A percentile compares a stretch with the other conserved stretches of the same genome.
phyloP scores from a whole-genome alignment of 2,329 filamentous ascomycete genomes.

The Dryadomyces sulphureus region DNA sequence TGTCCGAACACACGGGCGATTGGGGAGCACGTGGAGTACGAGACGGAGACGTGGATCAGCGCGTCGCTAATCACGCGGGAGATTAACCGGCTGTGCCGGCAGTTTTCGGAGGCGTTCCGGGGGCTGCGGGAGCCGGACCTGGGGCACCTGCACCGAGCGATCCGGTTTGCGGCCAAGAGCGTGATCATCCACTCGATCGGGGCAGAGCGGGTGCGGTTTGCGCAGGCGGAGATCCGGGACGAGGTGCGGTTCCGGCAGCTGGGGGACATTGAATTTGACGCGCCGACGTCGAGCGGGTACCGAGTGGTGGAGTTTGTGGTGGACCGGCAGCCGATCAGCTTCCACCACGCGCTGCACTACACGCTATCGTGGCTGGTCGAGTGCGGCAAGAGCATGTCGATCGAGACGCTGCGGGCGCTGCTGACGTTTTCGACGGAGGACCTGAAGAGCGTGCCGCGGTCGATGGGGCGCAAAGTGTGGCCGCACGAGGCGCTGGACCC shows the following conservation, averaged over 20 bases:
- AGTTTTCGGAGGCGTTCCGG: slow-evolving; percentile 77
- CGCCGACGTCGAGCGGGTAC: slow-evolving; percentile 34
- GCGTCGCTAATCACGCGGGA: slow-evolving; percentile 88
- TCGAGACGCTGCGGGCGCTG: slow-evolving; percentile 50
- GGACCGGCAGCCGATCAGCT: slow-evolving; percentile 82
- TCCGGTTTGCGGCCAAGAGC: slow-evolving; percentile 60
- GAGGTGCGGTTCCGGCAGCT: slow-evolving; percentile 71
- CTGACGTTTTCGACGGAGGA: slow-evolving; percentile 60
- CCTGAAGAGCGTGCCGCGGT: slow-evolving; percentile 47
- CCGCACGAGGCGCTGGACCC: slow-evolving; percentile 41
- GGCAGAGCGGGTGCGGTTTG: slow-evolving; percentile 73
- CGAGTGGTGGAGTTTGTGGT: slow-evolving; percentile 76
- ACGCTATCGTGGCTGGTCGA: slow-evolving; percentile 93
- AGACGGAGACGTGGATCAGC: slow-evolving; percentile 96
- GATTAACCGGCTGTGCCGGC: slow-evolving; percentile 81
- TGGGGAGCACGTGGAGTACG: slow-evolving; percentile 94
- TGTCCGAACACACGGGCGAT: slow-evolving; percentile 86
- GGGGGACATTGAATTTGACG: slow-evolving; percentile 67
- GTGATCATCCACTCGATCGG: slow-evolving; percentile 85
- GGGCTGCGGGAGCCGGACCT: slow-evolving; percentile 50
- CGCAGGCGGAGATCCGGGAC: slow-evolving; percentile 74
- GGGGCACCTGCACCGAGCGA: slow-evolving; percentile 52
- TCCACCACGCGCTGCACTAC: slow-evolving; percentile 94
- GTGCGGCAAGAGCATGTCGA: slow-evolving; percentile 61
- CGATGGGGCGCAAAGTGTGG: slow-evolving; percentile 44